These are phyloP conservation scores for Alternaria angustiovoidea DNA, from an alignment of 2,329 filamentous ascomycete species.

Conservation along the genomic window DNA sequence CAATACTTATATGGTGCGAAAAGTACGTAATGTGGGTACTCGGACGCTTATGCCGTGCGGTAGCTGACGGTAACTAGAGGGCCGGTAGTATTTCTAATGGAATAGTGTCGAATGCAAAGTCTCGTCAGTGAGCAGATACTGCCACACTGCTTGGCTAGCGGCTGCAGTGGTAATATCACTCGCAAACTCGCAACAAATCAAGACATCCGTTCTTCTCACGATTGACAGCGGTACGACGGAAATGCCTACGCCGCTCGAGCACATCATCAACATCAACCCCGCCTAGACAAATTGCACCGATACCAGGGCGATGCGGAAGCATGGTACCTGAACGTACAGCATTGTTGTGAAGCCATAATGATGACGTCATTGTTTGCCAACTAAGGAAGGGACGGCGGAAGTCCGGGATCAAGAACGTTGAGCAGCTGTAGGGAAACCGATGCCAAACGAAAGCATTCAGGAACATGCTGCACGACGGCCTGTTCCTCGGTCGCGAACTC, in stretches of 20 bases:
- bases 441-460: constrained; percentile 13
- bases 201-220: constrained; percentile 26
- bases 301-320: neutral
- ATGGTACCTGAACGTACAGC: neutral
- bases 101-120: constrained; percentile 17
- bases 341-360: constrained; percentile 4
- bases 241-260: constrained; percentile 23
- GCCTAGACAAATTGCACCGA: neutral
- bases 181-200: constrained; percentile 38
- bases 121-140: constrained; percentile 29
- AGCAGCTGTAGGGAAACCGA: neutral
- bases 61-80: constrained; percentile 28
- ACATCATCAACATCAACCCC: constrained; percentile 8
- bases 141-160: constrained; percentile 20
- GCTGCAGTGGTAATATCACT: constrained; percentile 15
- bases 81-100: constrained; percentile 23
- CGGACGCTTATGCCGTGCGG: constrained; percentile 23
- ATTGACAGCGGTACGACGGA: constrained; percentile 31
- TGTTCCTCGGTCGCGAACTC: neutral
- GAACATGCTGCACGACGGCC: constrained; percentile 11
- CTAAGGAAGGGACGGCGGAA: neutral
- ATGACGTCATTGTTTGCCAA: constrained; percentile 12
- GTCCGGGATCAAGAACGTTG: neutral
- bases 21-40: constrained; percentile 29
- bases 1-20: constrained; percentile 36